These are phyloP conservation scores for Teunomyces atbi DNA, from an alignment of 805 yeast genomes.

Conservation along the genomic window DNA sequence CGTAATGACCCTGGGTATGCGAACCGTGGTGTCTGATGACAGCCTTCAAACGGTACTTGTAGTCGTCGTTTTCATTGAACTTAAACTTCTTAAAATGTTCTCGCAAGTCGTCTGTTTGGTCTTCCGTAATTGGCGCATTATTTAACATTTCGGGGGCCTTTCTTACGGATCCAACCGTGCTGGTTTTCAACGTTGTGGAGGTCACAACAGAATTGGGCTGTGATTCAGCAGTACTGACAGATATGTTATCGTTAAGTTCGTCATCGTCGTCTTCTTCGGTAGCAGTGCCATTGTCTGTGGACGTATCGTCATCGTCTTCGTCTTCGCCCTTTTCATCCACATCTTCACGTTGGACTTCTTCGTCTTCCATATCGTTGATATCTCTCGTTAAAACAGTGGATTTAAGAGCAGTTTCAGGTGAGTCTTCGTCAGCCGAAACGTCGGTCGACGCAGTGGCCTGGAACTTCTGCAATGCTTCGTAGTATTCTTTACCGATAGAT, in stretches of 20 bases:
- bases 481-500: slow-evolving; percentile 45
- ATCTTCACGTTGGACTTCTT: slow-evolving; percentile 38
- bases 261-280: slow-evolving; percentile 19
- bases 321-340: slow-evolving; percentile 33
- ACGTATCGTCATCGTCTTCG: slow-evolving; percentile 23
- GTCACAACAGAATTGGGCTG: slow-evolving; percentile 9
- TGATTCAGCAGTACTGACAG: slow-evolving; percentile 8
- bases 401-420: slow-evolving; percentile 14
- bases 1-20: slow-evolving; percentile 87
- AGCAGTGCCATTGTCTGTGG: slow-evolving; percentile 7
- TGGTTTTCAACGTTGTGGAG: slow-evolving; percentile 7
- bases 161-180: slow-evolving; percentile 6
- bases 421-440: slow-evolving; percentile 11
- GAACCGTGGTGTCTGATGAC: slow-evolving; percentile 85
- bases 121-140: slow-evolving; percentile 37
- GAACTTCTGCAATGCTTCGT: slow-evolving; percentile 34
- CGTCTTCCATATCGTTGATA: slow-evolving; percentile 28
- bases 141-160: slow-evolving; percentile 27
- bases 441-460: slow-evolving; percentile 23
- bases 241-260: slow-evolving; percentile 12
- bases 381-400: slow-evolving; percentile 22
- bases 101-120: slow-evolving; percentile 35
- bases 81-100: slow-evolving; percentile 37
- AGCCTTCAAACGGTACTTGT: slow-evolving; percentile 62
- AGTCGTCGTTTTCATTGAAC: slow-evolving; percentile 40